Evolutionary conservation across 2,329 filamentous ascomycete genomes (phyloP).

Genomic region (Aureobasidium lini): DNA sequence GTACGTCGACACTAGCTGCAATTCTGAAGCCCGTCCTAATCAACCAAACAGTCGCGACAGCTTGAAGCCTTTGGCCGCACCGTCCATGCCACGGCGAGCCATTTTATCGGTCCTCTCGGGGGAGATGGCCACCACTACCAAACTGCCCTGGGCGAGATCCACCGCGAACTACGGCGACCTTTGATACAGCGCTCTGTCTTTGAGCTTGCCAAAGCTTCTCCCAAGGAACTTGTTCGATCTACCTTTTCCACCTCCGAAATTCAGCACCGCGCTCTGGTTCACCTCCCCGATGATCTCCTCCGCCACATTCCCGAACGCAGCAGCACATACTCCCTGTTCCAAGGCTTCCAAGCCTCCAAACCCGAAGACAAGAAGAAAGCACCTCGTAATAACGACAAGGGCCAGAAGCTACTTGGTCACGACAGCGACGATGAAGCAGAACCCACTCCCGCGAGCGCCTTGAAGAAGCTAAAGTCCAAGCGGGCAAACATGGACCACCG

Average conservation of each 20-base stretch:
- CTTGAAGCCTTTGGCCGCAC: slow-evolving; percentile 91
- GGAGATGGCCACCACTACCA: slow-evolving; percentile 62
- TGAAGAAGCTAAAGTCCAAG: slow-evolving; percentile 71
- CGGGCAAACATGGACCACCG: slow-evolving; percentile 73
- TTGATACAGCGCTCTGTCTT: slow-evolving; percentile 83
- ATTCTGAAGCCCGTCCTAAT: no score
- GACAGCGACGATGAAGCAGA: slow-evolving; percentile 52
- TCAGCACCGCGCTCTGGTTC: slow-evolving; percentile 82
- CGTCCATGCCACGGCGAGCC: slow-evolving; percentile 85
- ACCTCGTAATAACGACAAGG: slow-evolving; percentile 62
- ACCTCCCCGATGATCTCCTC: slow-evolving; percentile 83
- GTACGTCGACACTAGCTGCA: neutral
- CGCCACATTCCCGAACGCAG: slow-evolving; percentile 79
- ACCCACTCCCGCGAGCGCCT: slow-evolving; percentile 53
- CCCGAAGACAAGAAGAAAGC: slow-evolving; percentile 65
- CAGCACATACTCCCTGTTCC: slow-evolving; percentile 86
- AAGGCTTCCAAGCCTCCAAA: slow-evolving; percentile 88
- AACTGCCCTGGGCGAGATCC: slow-evolving; percentile 78
- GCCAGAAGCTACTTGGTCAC: slow-evolving; percentile 59
- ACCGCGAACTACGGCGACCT: slow-evolving; percentile 79
- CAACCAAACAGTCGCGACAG: slow-evolving; percentile 60
- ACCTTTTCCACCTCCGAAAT: slow-evolving; percentile 88
- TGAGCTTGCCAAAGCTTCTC: slow-evolving; percentile 80
- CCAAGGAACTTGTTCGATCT: slow-evolving; percentile 88
- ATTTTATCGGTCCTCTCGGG: slow-evolving; percentile 58